Conservation (phyloP, 192 early-diverging fungal genomes). For the Neocallimastix lanati region DNA sequence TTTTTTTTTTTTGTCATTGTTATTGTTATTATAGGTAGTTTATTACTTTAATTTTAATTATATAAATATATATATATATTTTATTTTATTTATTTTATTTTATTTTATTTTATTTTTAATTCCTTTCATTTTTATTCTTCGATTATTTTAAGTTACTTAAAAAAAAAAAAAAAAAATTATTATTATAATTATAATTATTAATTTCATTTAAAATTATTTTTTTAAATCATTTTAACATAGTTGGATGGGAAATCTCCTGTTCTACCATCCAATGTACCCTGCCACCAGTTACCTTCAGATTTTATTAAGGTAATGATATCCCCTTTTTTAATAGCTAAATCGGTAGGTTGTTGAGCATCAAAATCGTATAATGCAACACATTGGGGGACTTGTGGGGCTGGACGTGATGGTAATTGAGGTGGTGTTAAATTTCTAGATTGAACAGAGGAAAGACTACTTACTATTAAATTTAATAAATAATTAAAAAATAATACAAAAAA, state of each 20-base stretch:
- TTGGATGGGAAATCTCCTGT: neutral
- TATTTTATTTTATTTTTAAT: too few relatives aligned
- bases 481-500: too few relatives aligned
- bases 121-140: too few relatives aligned
- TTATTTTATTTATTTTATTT: too few relatives aligned
- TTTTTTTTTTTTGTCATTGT: too few relatives aligned
- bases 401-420: neutral
- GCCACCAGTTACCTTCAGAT: neutral
- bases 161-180: too few relatives aligned
- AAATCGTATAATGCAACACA: neutral
- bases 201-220: too few relatives aligned
- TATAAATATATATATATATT: too few relatives aligned
- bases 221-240: neutral
- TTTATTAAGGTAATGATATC: neutral
- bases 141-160: too few relatives aligned
- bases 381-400: neutral
- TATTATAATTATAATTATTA: too few relatives aligned
- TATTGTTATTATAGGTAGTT: too few relatives aligned
- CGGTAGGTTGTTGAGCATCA: neutral
- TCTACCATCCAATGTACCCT: neutral
- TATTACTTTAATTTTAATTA: too few relatives aligned
- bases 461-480: neutral
- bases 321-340: neutral
- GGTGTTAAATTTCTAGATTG: neutral
- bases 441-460: neutral